Conservation (phyloP, 1,139 yeast species). For the Pichia sp. region DNA sequence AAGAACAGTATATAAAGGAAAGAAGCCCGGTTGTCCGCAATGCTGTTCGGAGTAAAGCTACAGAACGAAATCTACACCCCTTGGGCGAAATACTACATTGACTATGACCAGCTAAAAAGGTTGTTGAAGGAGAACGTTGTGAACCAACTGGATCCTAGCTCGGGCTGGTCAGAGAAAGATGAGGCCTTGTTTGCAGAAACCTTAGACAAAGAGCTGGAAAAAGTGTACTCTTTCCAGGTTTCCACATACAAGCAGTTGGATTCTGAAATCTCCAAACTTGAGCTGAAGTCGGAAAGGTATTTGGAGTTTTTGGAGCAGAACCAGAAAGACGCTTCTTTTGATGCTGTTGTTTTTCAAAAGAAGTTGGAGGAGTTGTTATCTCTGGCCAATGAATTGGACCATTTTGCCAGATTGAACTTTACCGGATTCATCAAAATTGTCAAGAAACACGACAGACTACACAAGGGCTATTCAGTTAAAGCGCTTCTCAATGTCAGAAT, state of each 20-base stretch:
- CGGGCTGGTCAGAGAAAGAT: conserved; percentile 69
- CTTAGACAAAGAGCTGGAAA: conserved; percentile 83
- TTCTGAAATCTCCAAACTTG: conserved; percentile 60
- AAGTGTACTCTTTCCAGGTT: conserved; percentile 85
- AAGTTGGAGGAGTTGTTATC: conserved; percentile 70
- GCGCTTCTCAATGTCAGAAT: conserved; percentile 86
- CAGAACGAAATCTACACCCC: conserved; percentile 80
- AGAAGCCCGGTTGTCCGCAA: not conserved
- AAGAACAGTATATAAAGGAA: not conserved
- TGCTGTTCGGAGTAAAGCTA: conserved; percentile 85
- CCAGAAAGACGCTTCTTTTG: conserved; percentile 37
- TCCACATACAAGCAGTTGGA: conserved; percentile 67
- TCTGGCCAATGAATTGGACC: conserved; percentile 81
- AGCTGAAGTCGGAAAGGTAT: conserved; percentile 40
- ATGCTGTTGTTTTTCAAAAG: conserved; percentile 53
- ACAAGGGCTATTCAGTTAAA: conserved; percentile 77
- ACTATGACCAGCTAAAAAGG: conserved; percentile 74
- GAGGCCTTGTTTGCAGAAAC: conserved; percentile 77
- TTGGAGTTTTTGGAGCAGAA: conserved; percentile 27
- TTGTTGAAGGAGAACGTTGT: conserved; percentile 76
- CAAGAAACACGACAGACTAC: conserved; percentile 91
- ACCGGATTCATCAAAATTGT: conserved; percentile 94
- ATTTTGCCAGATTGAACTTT: conserved; percentile 83
- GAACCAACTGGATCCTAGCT: conserved; percentile 20
- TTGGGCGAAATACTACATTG: conserved; percentile 81